phyloP scores from a whole-genome alignment of 208 protist species.

The Tritrichomonas foetus region DNA sequence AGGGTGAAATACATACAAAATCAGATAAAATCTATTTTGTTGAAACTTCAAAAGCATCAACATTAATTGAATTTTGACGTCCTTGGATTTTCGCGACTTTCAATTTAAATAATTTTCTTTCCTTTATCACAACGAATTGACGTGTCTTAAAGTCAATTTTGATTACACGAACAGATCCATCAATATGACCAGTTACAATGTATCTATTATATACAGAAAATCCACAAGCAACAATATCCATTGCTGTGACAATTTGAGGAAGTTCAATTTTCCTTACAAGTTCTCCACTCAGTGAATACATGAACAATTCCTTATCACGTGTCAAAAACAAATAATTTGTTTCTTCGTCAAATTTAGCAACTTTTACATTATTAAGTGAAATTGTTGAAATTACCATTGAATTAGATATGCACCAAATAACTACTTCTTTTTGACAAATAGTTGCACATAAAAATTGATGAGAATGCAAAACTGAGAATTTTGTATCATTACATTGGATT shows the following conservation, averaged over 20 bases:
- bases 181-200: background rate
- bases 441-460: background rate
- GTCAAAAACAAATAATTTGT: background rate
- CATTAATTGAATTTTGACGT: too few relatives aligned
- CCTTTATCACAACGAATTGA: too few relatives aligned
- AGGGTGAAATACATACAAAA: too few relatives aligned
- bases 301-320: background rate
- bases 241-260: background rate
- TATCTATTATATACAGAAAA: background rate
- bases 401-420: background rate
- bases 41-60: too few relatives aligned
- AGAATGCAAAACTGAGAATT: background rate
- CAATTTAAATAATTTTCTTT: too few relatives aligned
- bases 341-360: background rate
- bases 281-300: background rate
- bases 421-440: background rate
- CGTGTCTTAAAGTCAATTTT: too few relatives aligned
- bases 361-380: background rate
- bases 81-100: too few relatives aligned
- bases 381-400: background rate
- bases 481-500: background rate
- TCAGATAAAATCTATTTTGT: too few relatives aligned
- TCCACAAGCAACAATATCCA: background rate
- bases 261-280: background rate
- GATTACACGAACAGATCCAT: background rate